Conservation (phyloP, 2,329 filamentous ascomycete species). For the Colletotrichum musicola region DNA sequence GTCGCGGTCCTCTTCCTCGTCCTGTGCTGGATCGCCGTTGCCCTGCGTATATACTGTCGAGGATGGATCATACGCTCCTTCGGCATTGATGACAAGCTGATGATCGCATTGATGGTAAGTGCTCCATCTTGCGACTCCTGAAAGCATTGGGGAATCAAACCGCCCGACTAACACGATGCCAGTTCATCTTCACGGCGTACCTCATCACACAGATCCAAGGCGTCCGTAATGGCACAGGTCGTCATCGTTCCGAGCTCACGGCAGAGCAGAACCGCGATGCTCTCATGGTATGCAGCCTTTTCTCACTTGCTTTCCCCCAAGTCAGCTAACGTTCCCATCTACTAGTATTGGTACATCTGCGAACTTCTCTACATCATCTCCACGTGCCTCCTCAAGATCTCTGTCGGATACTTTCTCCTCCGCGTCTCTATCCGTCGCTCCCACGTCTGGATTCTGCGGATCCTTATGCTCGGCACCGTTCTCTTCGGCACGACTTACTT, state of each 20-base stretch:
- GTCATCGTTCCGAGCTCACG: constrained; percentile 41
- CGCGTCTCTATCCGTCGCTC: constrained; percentile 53
- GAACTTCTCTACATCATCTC: constrained; percentile 55
- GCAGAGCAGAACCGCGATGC: constrained; percentile 42
- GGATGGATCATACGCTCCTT: constrained; percentile 49
- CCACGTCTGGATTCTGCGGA: constrained; percentile 52
- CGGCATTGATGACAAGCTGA: constrained; percentile 50
- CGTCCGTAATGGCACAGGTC: constrained; percentile 46
- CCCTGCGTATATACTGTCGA: constrained; percentile 49
- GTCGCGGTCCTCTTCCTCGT: constrained; percentile 49
- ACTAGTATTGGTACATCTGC: constrained; percentile 55
- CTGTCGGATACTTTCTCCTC: constrained; percentile 57
- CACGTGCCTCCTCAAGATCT: constrained; percentile 51
- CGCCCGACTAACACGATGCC: constrained; percentile 23
- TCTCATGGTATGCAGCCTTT: constrained; percentile 45
- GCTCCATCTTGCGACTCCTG: not conserved
- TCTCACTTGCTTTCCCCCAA: too few relatives aligned
- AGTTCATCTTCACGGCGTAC: constrained; percentile 44
- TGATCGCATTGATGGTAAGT: constrained; percentile 47
- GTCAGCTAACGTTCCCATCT: not conserved
- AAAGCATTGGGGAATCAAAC: too few relatives aligned
- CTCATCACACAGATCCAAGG: constrained; percentile 43
- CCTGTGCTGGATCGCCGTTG: constrained; percentile 48
- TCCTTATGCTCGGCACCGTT: constrained; percentile 51
- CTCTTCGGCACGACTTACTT: constrained; percentile 55